Conservation (phyloP, 495 filamentous ascomycete genomes). For the Daldinia concentrica region DNA sequence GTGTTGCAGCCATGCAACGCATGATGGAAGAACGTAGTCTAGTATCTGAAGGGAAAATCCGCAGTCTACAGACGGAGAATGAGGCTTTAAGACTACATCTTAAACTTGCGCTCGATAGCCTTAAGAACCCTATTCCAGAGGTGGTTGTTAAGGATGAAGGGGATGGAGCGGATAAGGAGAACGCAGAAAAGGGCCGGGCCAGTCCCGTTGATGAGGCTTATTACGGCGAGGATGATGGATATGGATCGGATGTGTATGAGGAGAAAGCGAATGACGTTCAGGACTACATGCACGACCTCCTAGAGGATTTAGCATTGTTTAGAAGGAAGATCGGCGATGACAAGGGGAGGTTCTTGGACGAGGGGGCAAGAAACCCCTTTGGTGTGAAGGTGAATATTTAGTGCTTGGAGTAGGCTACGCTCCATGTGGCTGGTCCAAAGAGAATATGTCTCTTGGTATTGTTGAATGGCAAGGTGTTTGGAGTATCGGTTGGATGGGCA, state of each 20-base stretch:
- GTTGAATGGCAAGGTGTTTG: constrained; percentile 29
- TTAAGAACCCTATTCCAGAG: constrained; percentile 85
- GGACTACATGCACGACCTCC: constrained; percentile 71
- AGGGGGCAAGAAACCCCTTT: constrained; percentile 43
- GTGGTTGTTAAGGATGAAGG: constrained; percentile 50
- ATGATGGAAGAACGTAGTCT: constrained; percentile 92
- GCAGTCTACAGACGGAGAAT: constrained; percentile 84
- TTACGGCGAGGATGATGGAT: constrained; percentile 55
- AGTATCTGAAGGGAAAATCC: constrained; percentile 90
- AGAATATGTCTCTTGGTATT: neutral
- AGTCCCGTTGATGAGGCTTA: constrained; percentile 50
- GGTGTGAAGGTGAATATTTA: constrained; percentile 42
- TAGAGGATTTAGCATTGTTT: constrained; percentile 83
- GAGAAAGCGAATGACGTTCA: constrained; percentile 67
- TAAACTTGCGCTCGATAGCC: constrained; percentile 81
- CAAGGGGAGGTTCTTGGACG: constrained; percentile 60
- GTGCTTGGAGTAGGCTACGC: neutral
- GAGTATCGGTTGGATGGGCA: constrained; percentile 12
- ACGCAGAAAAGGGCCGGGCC: constrained; percentile 49
- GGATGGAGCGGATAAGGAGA: constrained; percentile 29
- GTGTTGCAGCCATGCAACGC: constrained; percentile 85
- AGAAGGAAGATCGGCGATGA: constrained; percentile 86
- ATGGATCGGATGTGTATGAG: constrained; percentile 60
- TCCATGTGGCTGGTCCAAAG: neutral
- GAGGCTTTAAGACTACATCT: constrained; percentile 87